Conservation (phyloP, 106 monocot genomes). For the Allium fistulosum region DNA sequence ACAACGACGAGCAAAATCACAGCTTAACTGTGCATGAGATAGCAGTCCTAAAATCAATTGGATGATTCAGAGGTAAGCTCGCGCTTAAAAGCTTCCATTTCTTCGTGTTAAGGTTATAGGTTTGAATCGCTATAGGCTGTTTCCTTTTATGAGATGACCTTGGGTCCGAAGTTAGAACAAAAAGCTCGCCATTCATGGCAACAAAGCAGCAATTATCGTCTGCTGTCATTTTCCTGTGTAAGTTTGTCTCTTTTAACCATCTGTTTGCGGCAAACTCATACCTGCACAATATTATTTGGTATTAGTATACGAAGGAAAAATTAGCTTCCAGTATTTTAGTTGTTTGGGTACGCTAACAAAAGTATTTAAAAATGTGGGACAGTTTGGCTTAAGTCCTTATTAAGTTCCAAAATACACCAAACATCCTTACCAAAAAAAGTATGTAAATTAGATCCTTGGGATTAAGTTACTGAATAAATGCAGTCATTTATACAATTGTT, state of each 20-base stretch:
- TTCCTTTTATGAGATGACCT: conserved; percentile 33
- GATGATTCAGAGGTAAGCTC: conserved; percentile 36
- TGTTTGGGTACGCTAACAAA: too few relatives aligned
- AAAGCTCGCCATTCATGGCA: conserved; percentile 62
- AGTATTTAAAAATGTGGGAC: too few relatives aligned
- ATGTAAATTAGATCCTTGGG: too few relatives aligned
- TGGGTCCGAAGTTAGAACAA: conserved; percentile 38
- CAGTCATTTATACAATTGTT: too few relatives aligned
- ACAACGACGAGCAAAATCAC: conserved; percentile 2
- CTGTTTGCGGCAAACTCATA: conserved; percentile 48
- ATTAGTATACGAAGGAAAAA: too few relatives aligned
- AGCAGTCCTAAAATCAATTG: conserved; percentile 58
- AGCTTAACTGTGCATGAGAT: conserved; percentile 47
- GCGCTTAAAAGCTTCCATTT: conserved; percentile 62
- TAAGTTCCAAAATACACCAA: too few relatives aligned
- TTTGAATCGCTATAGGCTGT: conserved; percentile 45
- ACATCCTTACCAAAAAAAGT: too few relatives aligned
- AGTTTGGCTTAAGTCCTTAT: too few relatives aligned
- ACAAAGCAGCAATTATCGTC: conserved; percentile 62
- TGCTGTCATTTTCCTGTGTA: conserved; percentile 29
- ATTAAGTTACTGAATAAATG: too few relatives aligned
- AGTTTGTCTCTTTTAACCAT: conserved; percentile 62
- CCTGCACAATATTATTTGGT: conserved; percentile 19
- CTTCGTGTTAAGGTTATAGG: conserved; percentile 50
- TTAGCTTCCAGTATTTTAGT: too few relatives aligned